A percentile compares a stretch with the other conserved stretches of the same genome.
phyloP scores from a whole-genome alignment of 768 basidiomycete genomes.

The Lactarius akahatsu region DNA sequence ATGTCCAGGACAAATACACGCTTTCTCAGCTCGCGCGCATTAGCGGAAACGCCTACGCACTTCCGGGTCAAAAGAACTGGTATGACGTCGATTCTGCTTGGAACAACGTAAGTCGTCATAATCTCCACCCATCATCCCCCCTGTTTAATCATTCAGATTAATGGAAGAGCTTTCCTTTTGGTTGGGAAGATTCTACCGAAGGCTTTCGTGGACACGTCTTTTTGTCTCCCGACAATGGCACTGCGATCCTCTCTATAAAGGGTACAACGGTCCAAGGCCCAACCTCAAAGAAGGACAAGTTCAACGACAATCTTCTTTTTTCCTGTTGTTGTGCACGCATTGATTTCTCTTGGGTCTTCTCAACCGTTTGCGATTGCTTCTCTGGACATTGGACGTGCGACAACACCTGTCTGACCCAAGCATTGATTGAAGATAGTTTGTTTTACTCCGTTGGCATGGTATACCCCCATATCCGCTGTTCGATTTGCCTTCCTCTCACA shows the following conservation, averaged over 20 bases:
- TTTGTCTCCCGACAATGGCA: slow-evolving; percentile 71
- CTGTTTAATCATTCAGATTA: not conserved
- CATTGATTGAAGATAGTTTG: slow-evolving; percentile 84
- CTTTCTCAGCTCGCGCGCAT: slow-evolving; percentile 81
- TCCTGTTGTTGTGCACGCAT: slow-evolving; percentile 94
- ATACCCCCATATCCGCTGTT: slow-evolving; percentile 34
- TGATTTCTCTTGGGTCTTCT: slow-evolving; percentile 82
- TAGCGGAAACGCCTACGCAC: slow-evolving; percentile 85
- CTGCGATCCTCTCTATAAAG: slow-evolving; percentile 86
- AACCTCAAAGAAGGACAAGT: slow-evolving; percentile 89
- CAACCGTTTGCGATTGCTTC: slow-evolving; percentile 88
- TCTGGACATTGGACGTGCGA: slow-evolving; percentile 70
- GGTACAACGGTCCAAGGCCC: slow-evolving; percentile 82
- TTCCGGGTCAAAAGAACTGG: slow-evolving; percentile 72
- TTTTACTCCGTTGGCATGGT: slow-evolving; percentile 90
- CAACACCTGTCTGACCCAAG: slow-evolving; percentile 74
- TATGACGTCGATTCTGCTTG: slow-evolving; percentile 74
- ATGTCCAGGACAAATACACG: slow-evolving; percentile 76
- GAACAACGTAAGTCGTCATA: slow-evolving; percentile 48
- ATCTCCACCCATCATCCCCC: slow-evolving; percentile 14
- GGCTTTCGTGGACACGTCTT: slow-evolving; percentile 94
- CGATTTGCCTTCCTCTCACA: not conserved
- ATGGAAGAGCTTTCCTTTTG: slow-evolving; percentile 72
- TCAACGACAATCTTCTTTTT: slow-evolving; percentile 86
- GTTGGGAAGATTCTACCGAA: slow-evolving; percentile 64